Evolutionary conservation across 192 early-diverging fungal genomes (phyloP).

Genomic region (Coemansia sp.): DNA sequence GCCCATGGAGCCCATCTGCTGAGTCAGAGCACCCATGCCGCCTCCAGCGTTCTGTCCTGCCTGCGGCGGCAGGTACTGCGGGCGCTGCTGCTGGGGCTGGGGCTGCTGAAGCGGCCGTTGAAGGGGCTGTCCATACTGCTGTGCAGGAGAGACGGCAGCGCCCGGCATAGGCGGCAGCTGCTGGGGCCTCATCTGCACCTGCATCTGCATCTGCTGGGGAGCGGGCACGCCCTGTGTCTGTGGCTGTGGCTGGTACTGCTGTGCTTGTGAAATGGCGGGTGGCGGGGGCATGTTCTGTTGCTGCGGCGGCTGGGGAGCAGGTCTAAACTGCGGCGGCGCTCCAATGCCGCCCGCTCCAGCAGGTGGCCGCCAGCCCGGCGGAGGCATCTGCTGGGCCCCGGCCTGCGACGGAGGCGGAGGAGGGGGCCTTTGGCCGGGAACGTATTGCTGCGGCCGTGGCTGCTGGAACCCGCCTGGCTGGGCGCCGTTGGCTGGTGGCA

Average conservation of each 20-base stretch:
- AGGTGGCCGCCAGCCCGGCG: not conserved
- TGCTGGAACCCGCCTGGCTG: constrained; percentile 18
- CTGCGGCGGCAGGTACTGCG: not conserved
- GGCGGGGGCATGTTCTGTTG: constrained; percentile 3
- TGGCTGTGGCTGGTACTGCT: constrained; percentile 19
- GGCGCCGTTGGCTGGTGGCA: constrained; percentile 15
- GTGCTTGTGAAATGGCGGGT: constrained; percentile 7
- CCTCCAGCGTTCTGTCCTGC: constrained; percentile 1
- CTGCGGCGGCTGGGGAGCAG: not conserved
- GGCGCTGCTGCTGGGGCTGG: constrained; percentile 11
- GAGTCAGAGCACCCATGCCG: constrained; percentile 15
- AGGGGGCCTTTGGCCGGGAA: constrained; percentile 9
- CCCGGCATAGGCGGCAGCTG: constrained; percentile 4
- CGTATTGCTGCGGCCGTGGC: constrained; percentile 22
- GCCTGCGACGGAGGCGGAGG: too few species aligned
- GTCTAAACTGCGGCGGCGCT: not conserved
- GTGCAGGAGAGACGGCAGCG: constrained; percentile 1
- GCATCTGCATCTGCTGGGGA: too few species aligned
- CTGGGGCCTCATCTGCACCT: constrained; percentile 9
- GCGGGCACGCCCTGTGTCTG: constrained; percentile 6
- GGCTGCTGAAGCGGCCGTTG: constrained; percentile 5
- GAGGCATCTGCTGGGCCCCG: not conserved
- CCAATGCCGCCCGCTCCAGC: not conserved
- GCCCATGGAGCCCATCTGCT: constrained; percentile 39
- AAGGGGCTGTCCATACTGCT: constrained; percentile 3